Percentiles rank a stretch among this genome's conserved stretches.
Conservation (phyloP, 2,329 filamentous ascomycete species). For the Claviceps arundinis region DNA sequence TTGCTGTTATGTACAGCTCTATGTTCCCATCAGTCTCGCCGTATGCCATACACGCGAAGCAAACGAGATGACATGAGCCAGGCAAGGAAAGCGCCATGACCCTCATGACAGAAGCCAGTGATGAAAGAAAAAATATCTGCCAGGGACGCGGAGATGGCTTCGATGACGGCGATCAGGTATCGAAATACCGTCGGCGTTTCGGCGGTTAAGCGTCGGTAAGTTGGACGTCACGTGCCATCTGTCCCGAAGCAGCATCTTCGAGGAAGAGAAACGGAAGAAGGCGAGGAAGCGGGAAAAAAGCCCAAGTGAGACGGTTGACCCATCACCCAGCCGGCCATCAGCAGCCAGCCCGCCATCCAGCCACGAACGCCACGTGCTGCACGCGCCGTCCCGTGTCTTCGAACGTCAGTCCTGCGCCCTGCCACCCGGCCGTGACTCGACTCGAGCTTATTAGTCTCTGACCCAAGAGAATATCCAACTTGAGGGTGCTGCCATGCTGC, state of each 20-base stretch:
- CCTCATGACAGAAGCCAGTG: not conserved
- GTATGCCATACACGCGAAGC: not conserved
- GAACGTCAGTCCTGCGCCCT: not conserved
- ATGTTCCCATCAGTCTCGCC: no score
- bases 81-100: not conserved
- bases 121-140: not conserved
- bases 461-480: not conserved
- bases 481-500: not conserved
- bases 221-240: not conserved
- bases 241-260: not conserved
- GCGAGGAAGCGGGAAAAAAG: not conserved
- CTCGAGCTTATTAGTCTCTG: no score
- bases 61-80: not conserved
- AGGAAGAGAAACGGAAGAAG: not conserved
- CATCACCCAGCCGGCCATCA: not conserved
- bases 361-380: not conserved
- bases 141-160: not conserved
- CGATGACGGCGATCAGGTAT: not conserved
- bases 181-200: not conserved
- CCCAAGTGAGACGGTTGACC: not conserved
- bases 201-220: not conserved
- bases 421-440: not conserved
- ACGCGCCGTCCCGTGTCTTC: constrained; percentile 3
- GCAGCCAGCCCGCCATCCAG: not conserved
- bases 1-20: no score